A percentile compares a stretch with the other conserved stretches of the same genome.
These are phyloP conservation scores for Skeletonema costatum DNA, from an alignment of 108 stramenopile genomes.

Conservation along the genomic window DNA sequence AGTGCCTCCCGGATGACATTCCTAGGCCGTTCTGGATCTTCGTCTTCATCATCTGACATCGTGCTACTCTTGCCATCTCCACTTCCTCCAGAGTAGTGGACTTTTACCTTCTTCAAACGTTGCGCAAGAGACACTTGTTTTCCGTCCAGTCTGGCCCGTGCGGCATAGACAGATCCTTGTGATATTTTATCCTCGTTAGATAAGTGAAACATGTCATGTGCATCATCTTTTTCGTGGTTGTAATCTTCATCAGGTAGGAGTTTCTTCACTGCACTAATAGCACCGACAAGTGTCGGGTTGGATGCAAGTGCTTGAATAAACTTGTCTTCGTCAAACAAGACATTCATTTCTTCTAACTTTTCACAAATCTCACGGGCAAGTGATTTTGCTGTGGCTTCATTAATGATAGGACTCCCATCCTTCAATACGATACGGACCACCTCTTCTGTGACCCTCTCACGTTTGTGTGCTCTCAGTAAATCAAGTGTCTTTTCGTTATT, in stretches of 20 bases:
- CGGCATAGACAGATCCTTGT: background rate
- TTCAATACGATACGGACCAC: background rate
- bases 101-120: background rate
- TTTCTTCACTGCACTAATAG: background rate
- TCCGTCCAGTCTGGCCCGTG: background rate
- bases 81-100: background rate
- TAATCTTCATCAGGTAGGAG: background rate
- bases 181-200: background rate
- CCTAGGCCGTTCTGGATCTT: background rate
- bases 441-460: conserved; percentile 1
- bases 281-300: background rate
- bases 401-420: background rate
- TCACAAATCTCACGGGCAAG: background rate
- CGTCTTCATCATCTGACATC: background rate
- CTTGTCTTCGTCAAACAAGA: background rate
- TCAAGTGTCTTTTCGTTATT: background rate
- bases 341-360: background rate
- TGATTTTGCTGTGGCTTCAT: background rate
- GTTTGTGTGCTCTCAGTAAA: background rate
- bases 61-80: background rate
- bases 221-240: background rate
- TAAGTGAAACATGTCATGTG: background rate
- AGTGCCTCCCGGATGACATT: conserved; percentile 15
- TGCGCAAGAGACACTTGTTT: background rate
- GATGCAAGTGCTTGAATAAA: background rate